Conservation (phyloP, 164 flowering plant species). For the Macadamia tetraphylla region DNA sequence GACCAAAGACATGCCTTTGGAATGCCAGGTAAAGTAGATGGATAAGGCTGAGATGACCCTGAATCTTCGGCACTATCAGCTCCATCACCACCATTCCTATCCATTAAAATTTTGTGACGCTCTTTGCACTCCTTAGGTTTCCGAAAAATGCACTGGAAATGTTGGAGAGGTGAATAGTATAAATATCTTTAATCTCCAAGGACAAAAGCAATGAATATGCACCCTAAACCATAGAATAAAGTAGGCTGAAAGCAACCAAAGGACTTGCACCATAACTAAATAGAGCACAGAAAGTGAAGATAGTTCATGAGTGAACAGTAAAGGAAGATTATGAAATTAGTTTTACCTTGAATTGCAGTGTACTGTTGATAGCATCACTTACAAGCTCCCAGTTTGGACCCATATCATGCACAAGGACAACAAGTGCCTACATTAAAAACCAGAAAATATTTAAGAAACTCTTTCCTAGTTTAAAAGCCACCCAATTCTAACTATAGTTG, state of each 20-base stretch:
- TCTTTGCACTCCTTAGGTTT: conserved; percentile 92
- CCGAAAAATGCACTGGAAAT: conserved; percentile 68
- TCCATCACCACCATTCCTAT: conserved; percentile 74
- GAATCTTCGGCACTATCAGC: conserved; percentile 98
- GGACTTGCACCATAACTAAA: too few species aligned
- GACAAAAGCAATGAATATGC: too few species aligned
- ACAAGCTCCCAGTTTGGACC: conserved; percentile 98
- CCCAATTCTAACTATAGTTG: background rate
- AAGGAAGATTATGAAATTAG: background rate
- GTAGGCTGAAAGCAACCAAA: too few species aligned
- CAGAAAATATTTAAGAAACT: conserved; percentile 2
- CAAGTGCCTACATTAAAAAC: conserved; percentile 64
- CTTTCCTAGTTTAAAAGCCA: background rate
- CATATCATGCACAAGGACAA: conserved; percentile 97
- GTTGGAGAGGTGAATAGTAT: conserved; percentile 1
- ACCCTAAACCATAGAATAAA: too few species aligned
- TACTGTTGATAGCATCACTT: conserved; percentile 90
- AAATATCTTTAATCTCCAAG: conserved; percentile 1
- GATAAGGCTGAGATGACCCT: conserved; percentile 91
- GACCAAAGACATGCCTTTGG: conserved; percentile 60
- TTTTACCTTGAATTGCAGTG: conserved; percentile 76
- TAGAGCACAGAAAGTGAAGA: too few species aligned
- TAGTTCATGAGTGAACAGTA: too few species aligned
- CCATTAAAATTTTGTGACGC: conserved; percentile 81
- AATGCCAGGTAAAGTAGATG: conserved; percentile 90